Evolutionary conservation across 257 asterid genomes (phyloP).

Genomic region (Nicotiana knightiana): DNA sequence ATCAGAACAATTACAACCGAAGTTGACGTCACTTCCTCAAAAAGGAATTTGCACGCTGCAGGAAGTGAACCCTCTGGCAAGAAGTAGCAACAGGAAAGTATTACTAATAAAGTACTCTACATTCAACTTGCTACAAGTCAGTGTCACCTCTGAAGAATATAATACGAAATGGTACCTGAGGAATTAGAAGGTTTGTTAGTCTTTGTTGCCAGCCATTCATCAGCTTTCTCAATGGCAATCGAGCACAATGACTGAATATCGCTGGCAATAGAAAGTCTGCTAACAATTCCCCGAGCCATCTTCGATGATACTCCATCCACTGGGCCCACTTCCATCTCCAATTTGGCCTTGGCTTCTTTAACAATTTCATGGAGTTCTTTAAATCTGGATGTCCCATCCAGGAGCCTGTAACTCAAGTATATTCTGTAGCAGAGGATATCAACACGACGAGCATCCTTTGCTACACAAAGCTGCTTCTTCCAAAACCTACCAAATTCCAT

Average conservation of each 20-base stretch:
- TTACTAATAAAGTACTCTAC: not conserved
- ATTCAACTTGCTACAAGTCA: not conserved
- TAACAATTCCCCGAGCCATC: slow-evolving; percentile 90
- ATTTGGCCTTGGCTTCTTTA: slow-evolving; percentile 66
- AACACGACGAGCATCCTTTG: slow-evolving; percentile 89
- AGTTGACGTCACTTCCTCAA: slow-evolving; percentile 66
- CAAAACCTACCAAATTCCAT: slow-evolving; percentile 51
- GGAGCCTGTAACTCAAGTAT: slow-evolving; percentile 71
- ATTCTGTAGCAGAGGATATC: slow-evolving; percentile 72
- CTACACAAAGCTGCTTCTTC: slow-evolving; percentile 78
- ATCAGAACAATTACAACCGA: slow-evolving; percentile 64
- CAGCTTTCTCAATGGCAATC: slow-evolving; percentile 72
- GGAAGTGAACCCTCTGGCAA: slow-evolving; percentile 72
- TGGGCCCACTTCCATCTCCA: slow-evolving; percentile 89
- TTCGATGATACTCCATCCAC: slow-evolving; percentile 73
- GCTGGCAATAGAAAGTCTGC: slow-evolving; percentile 73
- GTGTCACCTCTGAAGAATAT: slow-evolving; percentile 5
- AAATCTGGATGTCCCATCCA: slow-evolving; percentile 74
- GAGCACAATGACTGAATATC: slow-evolving; percentile 76
- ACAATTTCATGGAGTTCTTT: slow-evolving; percentile 67
- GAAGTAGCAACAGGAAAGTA: slow-evolving; percentile 2
- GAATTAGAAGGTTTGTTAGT: slow-evolving; percentile 27
- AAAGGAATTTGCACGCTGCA: slow-evolving; percentile 79
- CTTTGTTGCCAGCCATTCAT: slow-evolving; percentile 48
- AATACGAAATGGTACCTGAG: slow-evolving; percentile 33